Base-by-base conservation (phyloP, 1,284 basidiomycete species). In the Ceratobasidium sp. region DNA sequence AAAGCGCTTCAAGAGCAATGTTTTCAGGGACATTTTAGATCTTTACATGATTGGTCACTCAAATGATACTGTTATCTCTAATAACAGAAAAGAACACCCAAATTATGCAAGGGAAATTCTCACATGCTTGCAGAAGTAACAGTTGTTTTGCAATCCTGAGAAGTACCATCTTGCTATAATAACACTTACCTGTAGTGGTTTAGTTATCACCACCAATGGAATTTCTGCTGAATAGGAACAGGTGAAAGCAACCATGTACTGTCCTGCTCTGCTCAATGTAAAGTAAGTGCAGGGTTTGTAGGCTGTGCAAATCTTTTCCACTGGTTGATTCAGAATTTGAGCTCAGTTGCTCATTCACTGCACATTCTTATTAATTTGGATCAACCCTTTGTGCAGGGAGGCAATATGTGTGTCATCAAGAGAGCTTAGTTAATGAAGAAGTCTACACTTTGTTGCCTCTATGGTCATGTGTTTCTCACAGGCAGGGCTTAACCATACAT, bases 261-360 rank as follows among this genome's bases (percentile, higher is more conserved):
- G 80, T 80, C 77, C 76, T 5, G 26, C 36, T 1, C 80, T 79
- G 0, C 71, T 21, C 1, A 77, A 36, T 6, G 72, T 79, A 23
- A 75, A 71, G 32, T 72, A 80, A 45, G 41, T 79, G n/a, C 77
- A 78, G 60, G 34, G 48, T 2, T 81, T 81, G 52, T 82, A 0
- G 80, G 80, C 10, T 76, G 82, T 26, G 76, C 77, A 1, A 78
- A 79, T 72, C 80, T 78, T 71, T 82, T 81, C 70, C 64, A 77
- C 0, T 60, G 76, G 14, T 82, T 81, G 73, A 77, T 81, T 43
- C 26, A 67, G 6, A 53, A 76, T 23, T 82, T 77, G 73, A 76
- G 79, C 0, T 41, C 62, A 10, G 76, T 79, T 18, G 75, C 76
- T 0, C 32, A 16, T 0, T 79, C 80, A 0, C 43, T 82, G 0